A percentile compares a stretch with the other conserved stretches of the same genome.
Evolutionary conservation across 2,329 filamentous ascomycete genomes (phyloP).

Genomic region (Cladosporium sp.): DNA sequence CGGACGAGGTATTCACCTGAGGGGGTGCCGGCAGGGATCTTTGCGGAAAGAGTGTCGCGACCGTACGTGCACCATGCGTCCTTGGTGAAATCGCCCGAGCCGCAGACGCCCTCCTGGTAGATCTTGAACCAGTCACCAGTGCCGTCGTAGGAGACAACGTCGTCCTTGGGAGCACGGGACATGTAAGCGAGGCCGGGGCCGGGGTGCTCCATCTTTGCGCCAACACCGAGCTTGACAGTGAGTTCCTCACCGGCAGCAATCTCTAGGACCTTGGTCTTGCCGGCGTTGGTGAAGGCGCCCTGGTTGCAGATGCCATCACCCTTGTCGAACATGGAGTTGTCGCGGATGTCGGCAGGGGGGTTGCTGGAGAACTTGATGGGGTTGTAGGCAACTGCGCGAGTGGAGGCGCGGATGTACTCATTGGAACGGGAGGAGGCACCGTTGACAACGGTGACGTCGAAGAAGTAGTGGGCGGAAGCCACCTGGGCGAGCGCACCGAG

Average conservation of each 20-base stretch:
- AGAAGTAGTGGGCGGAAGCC: neutral
- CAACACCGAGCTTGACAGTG: neutral
- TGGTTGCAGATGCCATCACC: neutral
- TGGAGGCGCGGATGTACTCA: neutral
- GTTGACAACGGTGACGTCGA: neutral
- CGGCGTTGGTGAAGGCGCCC: constrained; percentile 20
- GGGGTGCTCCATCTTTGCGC: constrained; percentile 8
- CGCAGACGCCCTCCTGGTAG: neutral
- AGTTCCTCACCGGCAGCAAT: constrained; percentile 1
- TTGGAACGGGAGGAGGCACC: neutral
- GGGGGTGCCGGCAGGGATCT: constrained; percentile 15
- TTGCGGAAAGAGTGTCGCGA: neutral
- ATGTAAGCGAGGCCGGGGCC: constrained; percentile 6
- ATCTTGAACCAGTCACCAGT: constrained; percentile 11
- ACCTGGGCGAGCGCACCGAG: neutral
- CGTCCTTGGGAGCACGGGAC: neutral
- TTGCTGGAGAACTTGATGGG: constrained; percentile 3
- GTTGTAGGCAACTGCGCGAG: neutral
- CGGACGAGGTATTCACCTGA: constrained; percentile 11
- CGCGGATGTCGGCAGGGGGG: neutral
- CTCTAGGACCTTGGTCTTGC: constrained; percentile 21
- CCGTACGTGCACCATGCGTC: neutral
- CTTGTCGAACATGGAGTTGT: neutral
- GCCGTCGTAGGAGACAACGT: neutral
- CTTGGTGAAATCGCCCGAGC: neutral